These are phyloP conservation scores for Monilinia vaccinii-corymbosi DNA, from an alignment of 2,329 filamentous ascomycete genomes.

Conservation along the genomic window DNA sequence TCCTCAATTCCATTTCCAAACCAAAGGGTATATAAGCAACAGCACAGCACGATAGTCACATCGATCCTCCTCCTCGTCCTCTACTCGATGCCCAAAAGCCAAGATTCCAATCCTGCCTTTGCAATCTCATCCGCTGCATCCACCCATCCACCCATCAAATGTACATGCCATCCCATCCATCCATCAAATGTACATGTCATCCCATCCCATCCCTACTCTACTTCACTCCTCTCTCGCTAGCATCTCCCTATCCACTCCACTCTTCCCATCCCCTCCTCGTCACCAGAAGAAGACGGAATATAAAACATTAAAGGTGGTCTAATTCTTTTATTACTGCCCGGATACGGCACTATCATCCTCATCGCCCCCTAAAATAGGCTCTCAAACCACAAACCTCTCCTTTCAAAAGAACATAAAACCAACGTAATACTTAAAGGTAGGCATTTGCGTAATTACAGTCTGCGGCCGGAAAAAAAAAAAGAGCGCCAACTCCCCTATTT, in stretches of 20 bases:
- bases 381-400: neutral
- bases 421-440: neutral
- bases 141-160: neutral
- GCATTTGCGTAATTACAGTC: neutral
- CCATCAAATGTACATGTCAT: neutral
- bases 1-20: neutral
- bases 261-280: neutral
- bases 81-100: neutral
- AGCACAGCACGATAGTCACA: neutral
- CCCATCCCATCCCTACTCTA: neutral
- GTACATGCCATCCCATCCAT: neutral
- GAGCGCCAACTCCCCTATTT: neutral
- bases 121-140: neutral
- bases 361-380: neutral
- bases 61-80: neutral
- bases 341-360: neutral
- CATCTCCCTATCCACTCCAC: neutral
- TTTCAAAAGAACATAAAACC: neutral
- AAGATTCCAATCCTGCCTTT: neutral
- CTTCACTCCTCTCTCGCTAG: neutral
- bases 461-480: neutral
- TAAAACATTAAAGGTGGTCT: slow-evolving; percentile 5
- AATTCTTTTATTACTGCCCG: neutral
- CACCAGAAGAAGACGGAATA: neutral
- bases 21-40: slow-evolving; percentile 11